A percentile compares a stretch with the other conserved stretches of the same genome.
Evolutionary conservation across 441 rosid genomes (phyloP).

Genomic region (Capsella rubella): DNA sequence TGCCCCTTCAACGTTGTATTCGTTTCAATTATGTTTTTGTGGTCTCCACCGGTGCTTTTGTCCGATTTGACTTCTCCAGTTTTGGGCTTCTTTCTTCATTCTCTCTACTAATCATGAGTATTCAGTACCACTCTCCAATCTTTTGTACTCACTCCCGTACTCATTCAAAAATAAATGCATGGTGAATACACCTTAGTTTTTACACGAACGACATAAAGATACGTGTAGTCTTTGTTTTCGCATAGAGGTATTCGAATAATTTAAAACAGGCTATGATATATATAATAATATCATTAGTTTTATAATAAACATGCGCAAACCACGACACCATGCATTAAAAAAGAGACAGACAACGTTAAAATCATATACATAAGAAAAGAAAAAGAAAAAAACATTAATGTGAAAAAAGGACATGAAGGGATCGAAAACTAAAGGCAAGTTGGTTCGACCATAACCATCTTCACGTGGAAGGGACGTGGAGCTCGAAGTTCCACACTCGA

Average conservation of each 20-base stretch:
- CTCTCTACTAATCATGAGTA: slow-evolving; percentile 20
- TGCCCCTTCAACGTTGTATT: background rate
- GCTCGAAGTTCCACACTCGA: slow-evolving; percentile 42
- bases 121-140: slow-evolving; percentile 12
- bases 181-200: background rate
- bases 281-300: background rate
- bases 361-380: background rate
- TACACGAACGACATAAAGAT: background rate
- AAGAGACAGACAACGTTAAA: slow-evolving; percentile 6
- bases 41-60: slow-evolving; percentile 23
- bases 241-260: background rate
- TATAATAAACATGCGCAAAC: slow-evolving; percentile 23
- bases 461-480: slow-evolving; percentile 44
- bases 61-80: slow-evolving; percentile 31
- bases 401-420: slow-evolving; percentile 36
- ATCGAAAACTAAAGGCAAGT: slow-evolving; percentile 36
- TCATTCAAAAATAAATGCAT: background rate
- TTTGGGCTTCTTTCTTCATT: slow-evolving; percentile 25
- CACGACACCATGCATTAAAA: slow-evolving; percentile 6
- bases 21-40: background rate
- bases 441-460: slow-evolving; percentile 34
- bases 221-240: background rate
- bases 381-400: slow-evolving; percentile 9
- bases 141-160: slow-evolving; percentile 21
- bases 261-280: too few relatives aligned